Conservation (phyloP, 148 eudicot genomes). For the Spergularia bocconei region DNA sequence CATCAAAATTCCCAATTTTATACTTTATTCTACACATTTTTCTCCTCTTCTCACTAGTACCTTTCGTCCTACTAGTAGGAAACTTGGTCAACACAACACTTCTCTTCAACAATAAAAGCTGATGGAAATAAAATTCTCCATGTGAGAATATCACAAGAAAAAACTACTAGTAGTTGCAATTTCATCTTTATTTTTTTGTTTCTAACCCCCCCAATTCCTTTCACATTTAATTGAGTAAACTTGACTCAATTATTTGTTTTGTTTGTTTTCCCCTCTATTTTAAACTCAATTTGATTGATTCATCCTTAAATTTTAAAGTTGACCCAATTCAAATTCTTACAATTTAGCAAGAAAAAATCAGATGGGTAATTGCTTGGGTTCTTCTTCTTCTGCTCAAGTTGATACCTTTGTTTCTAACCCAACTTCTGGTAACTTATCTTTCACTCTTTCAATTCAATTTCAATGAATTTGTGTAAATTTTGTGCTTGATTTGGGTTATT, state of each 20-base stretch:
- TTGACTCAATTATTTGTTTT: background rate
- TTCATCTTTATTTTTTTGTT: background rate
- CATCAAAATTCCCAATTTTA: background rate
- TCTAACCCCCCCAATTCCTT: background rate
- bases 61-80: background rate
- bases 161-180: background rate
- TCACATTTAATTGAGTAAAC: slow-evolving; percentile 1
- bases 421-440: slow-evolving; percentile 42
- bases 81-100: background rate
- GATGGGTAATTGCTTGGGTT: slow-evolving; percentile 29
- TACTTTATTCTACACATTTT: background rate
- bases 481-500: background rate
- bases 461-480: background rate
- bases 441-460: background rate
- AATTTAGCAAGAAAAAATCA: background rate
- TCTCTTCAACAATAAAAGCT: background rate
- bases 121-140: background rate
- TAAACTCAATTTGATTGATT: background rate
- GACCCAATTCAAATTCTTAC: no score
- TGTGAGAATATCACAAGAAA: background rate
- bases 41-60: background rate
- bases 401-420: slow-evolving; percentile 51
- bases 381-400: slow-evolving; percentile 77
- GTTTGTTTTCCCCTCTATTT: background rate
- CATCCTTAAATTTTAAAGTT: background rate